These are phyloP conservation scores for Verticillium nonalfalfae DNA, from an alignment of 2,329 filamentous ascomycete genomes.

Conservation along the genomic window DNA sequence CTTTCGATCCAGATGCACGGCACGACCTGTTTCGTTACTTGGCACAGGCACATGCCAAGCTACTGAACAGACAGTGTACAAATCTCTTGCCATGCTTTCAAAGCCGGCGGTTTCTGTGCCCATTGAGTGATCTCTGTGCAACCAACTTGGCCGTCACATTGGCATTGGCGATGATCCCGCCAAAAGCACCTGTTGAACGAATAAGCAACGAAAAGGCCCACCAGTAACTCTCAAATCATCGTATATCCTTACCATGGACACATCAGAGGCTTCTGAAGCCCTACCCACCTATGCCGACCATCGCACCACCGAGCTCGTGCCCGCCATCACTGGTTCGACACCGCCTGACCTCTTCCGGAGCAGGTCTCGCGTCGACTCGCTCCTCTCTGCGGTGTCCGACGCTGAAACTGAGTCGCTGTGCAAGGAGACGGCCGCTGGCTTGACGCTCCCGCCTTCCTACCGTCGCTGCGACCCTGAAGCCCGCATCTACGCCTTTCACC, in stretches of 20 bases:
- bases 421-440: not conserved
- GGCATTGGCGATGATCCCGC: too few species aligned
- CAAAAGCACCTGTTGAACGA: too few species aligned
- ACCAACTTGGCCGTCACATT: too few species aligned
- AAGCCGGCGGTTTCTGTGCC: too few species aligned
- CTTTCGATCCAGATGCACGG: not conserved
- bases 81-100: too few species aligned
- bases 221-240: too few species aligned
- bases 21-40: too few species aligned
- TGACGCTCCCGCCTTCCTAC: not conserved
- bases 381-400: conserved; percentile 5
- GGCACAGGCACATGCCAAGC: too few species aligned
- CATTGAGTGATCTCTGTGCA: too few species aligned
- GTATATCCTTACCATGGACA: not conserved
- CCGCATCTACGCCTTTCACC: not conserved
- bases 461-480: conserved; percentile 3
- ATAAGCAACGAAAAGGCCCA: too few species aligned
- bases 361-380: not conserved
- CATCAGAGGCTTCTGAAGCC: not conserved
- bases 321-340: not conserved
- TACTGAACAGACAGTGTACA: too few species aligned
- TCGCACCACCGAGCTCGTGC: conserved; percentile 7
- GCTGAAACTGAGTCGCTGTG: not conserved
- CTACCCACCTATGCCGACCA: conserved; percentile 22
- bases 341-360: not conserved